A percentile compares a stretch with the other conserved stretches of the same genome.
Conservation (phyloP, 805 yeast genomes). For the Starmerella powellii region DNA sequence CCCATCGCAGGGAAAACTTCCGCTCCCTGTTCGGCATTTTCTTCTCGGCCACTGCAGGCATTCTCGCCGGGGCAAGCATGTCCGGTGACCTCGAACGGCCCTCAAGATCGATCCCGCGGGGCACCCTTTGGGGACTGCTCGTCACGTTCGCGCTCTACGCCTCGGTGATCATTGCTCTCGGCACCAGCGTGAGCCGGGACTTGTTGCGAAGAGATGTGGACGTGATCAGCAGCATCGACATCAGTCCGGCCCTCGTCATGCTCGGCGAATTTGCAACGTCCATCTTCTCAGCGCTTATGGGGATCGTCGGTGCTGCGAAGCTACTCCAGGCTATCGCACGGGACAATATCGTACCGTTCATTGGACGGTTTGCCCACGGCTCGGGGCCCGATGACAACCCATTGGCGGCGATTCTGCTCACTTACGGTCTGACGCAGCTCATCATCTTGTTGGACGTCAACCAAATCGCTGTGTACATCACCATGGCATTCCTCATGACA, state of each 20-base stretch:
- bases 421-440: conserved; percentile 74
- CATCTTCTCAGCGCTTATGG: conserved; percentile 84
- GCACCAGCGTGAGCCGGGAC: conserved; percentile 67
- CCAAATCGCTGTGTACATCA: conserved; percentile 85
- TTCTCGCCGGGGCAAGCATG: conserved; percentile 98
- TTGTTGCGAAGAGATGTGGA: conserved; percentile 68
- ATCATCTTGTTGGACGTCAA: conserved; percentile 84
- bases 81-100: conserved; percentile 85
- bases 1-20: conserved; percentile 54
- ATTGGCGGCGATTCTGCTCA: conserved; percentile 49
- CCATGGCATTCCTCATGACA: conserved; percentile 96
- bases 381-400: conserved; percentile 43
- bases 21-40: conserved; percentile 84
- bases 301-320: conserved; percentile 90
- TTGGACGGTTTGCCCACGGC: conserved; percentile 46
- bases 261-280: conserved; percentile 90
- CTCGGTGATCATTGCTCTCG: conserved; percentile 70
- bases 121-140: conserved; percentile 76
- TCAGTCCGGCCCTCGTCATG: conserved; percentile 55
- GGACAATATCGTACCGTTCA: conserved; percentile 77
- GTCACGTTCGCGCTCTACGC: conserved; percentile 68
- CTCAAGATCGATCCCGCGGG: conserved; percentile 78
- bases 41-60: conserved; percentile 97
- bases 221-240: conserved; percentile 68
- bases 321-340: conserved; percentile 82